These are phyloP conservation scores for Boletus semigastroideus DNA, from an alignment of 1,284 basidiomycete species.

Conservation along the genomic window DNA sequence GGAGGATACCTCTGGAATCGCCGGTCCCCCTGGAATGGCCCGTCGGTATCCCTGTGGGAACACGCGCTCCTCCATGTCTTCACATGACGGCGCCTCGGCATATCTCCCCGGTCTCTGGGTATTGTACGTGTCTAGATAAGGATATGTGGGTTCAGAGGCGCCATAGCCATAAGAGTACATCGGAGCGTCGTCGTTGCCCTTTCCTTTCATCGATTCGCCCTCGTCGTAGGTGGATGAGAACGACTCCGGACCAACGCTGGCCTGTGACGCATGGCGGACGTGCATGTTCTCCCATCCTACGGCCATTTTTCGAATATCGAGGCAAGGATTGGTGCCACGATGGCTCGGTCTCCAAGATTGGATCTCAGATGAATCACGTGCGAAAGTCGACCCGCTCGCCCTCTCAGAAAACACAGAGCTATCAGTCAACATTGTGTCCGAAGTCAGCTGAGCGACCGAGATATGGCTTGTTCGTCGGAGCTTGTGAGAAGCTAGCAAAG, in stretches of 20 bases:
- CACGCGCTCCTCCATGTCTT: slow-evolving; percentile 6
- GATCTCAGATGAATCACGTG: slow-evolving; percentile 23
- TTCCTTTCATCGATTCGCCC: slow-evolving; percentile 19
- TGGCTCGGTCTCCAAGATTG: slow-evolving; percentile 16
- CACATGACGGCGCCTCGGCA: slow-evolving; percentile 6
- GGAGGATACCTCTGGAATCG: slow-evolving; percentile 12
- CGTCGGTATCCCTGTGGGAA: slow-evolving; percentile 6
- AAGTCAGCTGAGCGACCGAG: slow-evolving; percentile 8
- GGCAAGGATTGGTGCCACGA: slow-evolving; percentile 15
- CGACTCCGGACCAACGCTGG: slow-evolving; percentile 3
- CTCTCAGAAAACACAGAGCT: slow-evolving; percentile 7
- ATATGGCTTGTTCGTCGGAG: slow-evolving; percentile 28
- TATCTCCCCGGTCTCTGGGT: slow-evolving; percentile 9
- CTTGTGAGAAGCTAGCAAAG: slow-evolving; percentile 8
- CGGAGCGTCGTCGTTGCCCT: slow-evolving; percentile 2
- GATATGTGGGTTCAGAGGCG: slow-evolving; percentile 25
- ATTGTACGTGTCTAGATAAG: slow-evolving; percentile 35
- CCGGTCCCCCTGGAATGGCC: slow-evolving; percentile 7
- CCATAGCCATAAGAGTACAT: slow-evolving; percentile 31
- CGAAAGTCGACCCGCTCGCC: neutral
- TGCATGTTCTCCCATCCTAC: slow-evolving; percentile 14
- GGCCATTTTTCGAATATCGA: slow-evolving; percentile 9
- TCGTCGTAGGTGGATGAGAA: slow-evolving; percentile 4
- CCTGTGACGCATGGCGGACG: slow-evolving; percentile 8
- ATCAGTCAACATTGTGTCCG: slow-evolving; percentile 10